Base-by-base conservation (phyloP, 306 rosid genomes). In the Malus orientalis region DNA sequence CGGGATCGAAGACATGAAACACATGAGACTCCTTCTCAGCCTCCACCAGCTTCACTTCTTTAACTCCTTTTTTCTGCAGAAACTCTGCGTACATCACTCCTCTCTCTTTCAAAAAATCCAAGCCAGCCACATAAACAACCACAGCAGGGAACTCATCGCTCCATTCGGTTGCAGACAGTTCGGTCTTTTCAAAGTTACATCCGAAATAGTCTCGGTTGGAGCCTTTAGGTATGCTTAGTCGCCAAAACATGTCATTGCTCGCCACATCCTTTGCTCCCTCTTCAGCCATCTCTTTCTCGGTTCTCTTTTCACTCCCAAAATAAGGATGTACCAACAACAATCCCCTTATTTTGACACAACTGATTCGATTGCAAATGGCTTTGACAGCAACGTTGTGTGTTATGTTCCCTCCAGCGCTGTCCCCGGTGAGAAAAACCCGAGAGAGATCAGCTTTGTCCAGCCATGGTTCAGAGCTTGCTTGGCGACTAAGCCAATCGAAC, bases 401-500 rank as follows among this genome's bases (percentile, higher is more conserved):
- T 70, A 89, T 92, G 84, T 91, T 94, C 20, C 93, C 98, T 40
- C 97, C 98, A n/a, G 98, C 97, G 77, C 96, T 92, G 20, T 94
- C 96, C 5, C 97, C 95, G 3, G 95, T 83, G 29, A 92, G 92
- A 76, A 94, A 94, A 23, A 90, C 95, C 8, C 85, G 67, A 12
- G 93, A 81, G 13, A 84, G 77, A 69, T 94, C 91, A n/a, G 85
- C 92, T 44, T 63, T 71, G 16, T 60, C 63, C 11, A 92, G 79
- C 83, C 91, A 89, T 1, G 95, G 89, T 8, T 94, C 97, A 49
- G 65, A 71, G 27, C 44, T 40, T 44, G 65, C 86, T 53, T 81
- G 87, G 29, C 83, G 67, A 8, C 71, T 38, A 25, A 89, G 83
- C 97, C 98, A 94, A 19, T 86, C 82, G 29, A 94, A 92, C 11